Conservation (phyloP, 2,329 filamentous ascomycete genomes). For the Xylaria sp. region DNA sequence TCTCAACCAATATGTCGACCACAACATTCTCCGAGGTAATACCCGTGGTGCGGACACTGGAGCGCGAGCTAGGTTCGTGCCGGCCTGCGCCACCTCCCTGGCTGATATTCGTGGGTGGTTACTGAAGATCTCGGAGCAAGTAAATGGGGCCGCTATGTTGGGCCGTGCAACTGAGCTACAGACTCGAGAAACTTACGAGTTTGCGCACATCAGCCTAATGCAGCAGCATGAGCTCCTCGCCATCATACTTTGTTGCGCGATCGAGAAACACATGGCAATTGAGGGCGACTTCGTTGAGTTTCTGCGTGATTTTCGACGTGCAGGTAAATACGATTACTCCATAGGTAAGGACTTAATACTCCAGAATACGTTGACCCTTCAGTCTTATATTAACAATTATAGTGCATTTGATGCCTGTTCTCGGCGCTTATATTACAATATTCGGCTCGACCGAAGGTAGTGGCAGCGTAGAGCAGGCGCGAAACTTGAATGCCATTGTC, state of each 20-base stretch:
- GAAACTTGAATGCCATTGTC: slow-evolving; percentile 74
- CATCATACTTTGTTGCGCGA: slow-evolving; percentile 79
- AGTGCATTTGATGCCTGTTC: slow-evolving; percentile 84
- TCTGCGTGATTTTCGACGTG: slow-evolving; percentile 71
- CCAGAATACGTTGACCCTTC: neutral
- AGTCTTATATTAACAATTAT: slow-evolving; percentile 44
- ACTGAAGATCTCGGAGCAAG: slow-evolving; percentile 77
- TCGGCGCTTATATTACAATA: slow-evolving; percentile 79
- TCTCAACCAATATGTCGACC: slow-evolving; percentile 64
- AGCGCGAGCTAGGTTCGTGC: slow-evolving; percentile 70
- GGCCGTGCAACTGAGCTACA: slow-evolving; percentile 69
- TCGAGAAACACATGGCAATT: slow-evolving; percentile 78
- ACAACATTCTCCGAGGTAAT: slow-evolving; percentile 64
- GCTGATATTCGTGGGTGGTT: slow-evolving; percentile 80
- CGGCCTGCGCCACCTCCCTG: slow-evolving; percentile 81
- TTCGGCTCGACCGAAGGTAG: slow-evolving; percentile 82
- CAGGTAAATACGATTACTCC: slow-evolving; percentile 76
- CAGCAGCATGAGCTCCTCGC: slow-evolving; percentile 91
- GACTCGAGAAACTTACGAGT: slow-evolving; percentile 79
- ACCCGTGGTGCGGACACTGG: slow-evolving; percentile 56
- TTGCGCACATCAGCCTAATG: slow-evolving; percentile 80
- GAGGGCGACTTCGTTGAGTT: slow-evolving; percentile 79
- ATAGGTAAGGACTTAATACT: slow-evolving; percentile 34
- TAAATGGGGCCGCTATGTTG: slow-evolving; percentile 78
- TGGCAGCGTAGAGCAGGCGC: slow-evolving; percentile 73